Base-by-base conservation (phyloP, 768 basidiomycete genomes). In the Rubroboletus pulcherrimus region DNA sequence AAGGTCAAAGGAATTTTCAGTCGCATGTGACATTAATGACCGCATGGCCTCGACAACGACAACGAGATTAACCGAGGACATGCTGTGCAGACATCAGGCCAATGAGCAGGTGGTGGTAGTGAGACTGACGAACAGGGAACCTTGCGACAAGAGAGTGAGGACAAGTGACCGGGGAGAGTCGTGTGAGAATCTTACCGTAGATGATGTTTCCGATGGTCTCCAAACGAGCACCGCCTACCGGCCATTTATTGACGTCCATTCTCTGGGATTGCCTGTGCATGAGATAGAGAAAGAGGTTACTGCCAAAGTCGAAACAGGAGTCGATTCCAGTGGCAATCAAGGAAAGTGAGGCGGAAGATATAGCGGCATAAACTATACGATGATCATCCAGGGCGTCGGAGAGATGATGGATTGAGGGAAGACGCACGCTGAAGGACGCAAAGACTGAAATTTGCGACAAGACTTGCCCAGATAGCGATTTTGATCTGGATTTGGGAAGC, bases 261-360 rank as follows among this genome's bases (percentile, higher is more conserved):
- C 63, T 78, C 11, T 64, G 72, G 1, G 92, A 85, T 63, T 92
- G 87, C 61, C 76, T 76, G 72, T 98, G 87, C 3, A 95, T 75
- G 78, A 81, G 85, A 61, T 84, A 88, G 3, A 94, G 77, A n/a
- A 94, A 75, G 43, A 92, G 68, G 63, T 92, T 93, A 66, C 89
- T 91, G 43, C 87, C 87, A 58, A 91, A 78, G 67, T 94, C 93
- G 65, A 87, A 91, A 15, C 90, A 76, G 12, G 94, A 85, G 68
- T 98, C 96, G 65, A 95, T 89, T 9, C 81, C 89, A 2, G 93
- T 96, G 11, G 93, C 93, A 56, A 98, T 81, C 48, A 98, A 77
- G 5, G 93, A 92, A 5, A 98, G 75, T 0, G 93, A 96, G 5
- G 81, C 59, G 2, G 92, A 87, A 2, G 90, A 89, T 49, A 91